phyloP scores from a whole-genome alignment of 768 basidiomycete species.

The Coprinopsis sp. region DNA sequence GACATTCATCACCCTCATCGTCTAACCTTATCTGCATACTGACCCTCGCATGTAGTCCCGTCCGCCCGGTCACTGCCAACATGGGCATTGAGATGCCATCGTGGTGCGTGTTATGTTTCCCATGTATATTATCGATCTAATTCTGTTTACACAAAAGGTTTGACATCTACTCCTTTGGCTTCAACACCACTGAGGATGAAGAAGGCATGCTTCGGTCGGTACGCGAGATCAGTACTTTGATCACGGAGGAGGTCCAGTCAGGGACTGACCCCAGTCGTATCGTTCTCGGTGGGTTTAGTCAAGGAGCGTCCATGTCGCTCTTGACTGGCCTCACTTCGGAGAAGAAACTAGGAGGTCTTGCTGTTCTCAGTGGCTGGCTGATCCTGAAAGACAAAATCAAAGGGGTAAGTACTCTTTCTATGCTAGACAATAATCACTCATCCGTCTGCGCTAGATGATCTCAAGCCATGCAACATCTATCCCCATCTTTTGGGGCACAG shows the following conservation, averaged over 20 bases:
- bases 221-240: slow-evolving; percentile 57
- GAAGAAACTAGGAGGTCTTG: slow-evolving; percentile 67
- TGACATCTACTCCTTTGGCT: slow-evolving; percentile 66
- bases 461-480: slow-evolving; percentile 53
- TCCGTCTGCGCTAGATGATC: slow-evolving; percentile 45
- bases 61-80: slow-evolving; percentile 69
- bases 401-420: slow-evolving; percentile 37
- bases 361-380: slow-evolving; percentile 75
- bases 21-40: slow-evolving; percentile 6
- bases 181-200: slow-evolving; percentile 67
- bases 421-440: slow-evolving; percentile 6
- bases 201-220: slow-evolving; percentile 66
- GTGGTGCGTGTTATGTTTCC: slow-evolving; percentile 42
- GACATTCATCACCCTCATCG: slow-evolving; percentile 3
- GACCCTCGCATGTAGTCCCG: slow-evolving; percentile 33
- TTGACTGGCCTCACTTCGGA: slow-evolving; percentile 66
- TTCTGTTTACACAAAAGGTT: slow-evolving; percentile 47
- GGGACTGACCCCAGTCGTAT: slow-evolving; percentile 69
- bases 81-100: slow-evolving; percentile 70
- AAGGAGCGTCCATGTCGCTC: slow-evolving; percentile 78
- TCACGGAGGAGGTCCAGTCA: slow-evolving; percentile 67
- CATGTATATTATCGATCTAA: slow-evolving; percentile 1
- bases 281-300: slow-evolving; percentile 85
- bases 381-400: slow-evolving; percentile 64
- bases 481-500: slow-evolving; percentile 88